Evolutionary conservation across 768 basidiomycete genomes (phyloP), one percentile per base, ranked within the genome.

Genomic region (Trametes cinnabarina): DNA sequence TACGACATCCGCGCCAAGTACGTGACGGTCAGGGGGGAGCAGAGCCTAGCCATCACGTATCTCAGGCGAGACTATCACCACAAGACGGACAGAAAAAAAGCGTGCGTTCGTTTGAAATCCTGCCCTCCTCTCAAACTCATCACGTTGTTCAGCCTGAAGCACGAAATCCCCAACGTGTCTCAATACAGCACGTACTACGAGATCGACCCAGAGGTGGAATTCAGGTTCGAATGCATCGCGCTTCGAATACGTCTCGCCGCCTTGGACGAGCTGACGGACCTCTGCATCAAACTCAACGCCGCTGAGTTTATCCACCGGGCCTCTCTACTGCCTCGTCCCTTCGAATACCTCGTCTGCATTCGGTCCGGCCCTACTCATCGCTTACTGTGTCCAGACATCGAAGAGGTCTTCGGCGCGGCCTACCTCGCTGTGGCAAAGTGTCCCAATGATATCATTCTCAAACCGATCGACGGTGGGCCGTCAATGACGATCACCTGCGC

Each of bases 1-100:
- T 86, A 80, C 63, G 73, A 79, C 47, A 60, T 90, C 3, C 77
- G 81, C 61, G 87, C 84, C 23, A 83, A 81, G 64, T 88, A 86
- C 62, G 79, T 84, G 77, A 73, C 72, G 20, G 71, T 76, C 42
- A 66, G 69, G 66, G 61, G 78, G 58, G 47, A 66, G 62, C 37
- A 51, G 22, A 50, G 83, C 7, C 81, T 89, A 39, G 77, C 82
- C 69, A 79, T 88, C 22, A 78, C 81, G 0, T 86, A 78, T 65
- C 67, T 78, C 3, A 73, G 77, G 10, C 71, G 82, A 44, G 73
- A 75, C 47, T 63, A 61, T 41, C 54, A 42, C 15, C 47, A 63
- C 26, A 56, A 51, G 20, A 44, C 25, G 11, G 51, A 59, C 41
- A 55, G 34, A 43, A 19, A 11, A 6, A 48, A 23, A 12, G 43